Percentiles rank a stretch among this genome's conserved stretches.
These are phyloP conservation scores for Juglanconis oblonga DNA, from an alignment of 2,329 filamentous ascomycete species.

Conservation along the genomic window DNA sequence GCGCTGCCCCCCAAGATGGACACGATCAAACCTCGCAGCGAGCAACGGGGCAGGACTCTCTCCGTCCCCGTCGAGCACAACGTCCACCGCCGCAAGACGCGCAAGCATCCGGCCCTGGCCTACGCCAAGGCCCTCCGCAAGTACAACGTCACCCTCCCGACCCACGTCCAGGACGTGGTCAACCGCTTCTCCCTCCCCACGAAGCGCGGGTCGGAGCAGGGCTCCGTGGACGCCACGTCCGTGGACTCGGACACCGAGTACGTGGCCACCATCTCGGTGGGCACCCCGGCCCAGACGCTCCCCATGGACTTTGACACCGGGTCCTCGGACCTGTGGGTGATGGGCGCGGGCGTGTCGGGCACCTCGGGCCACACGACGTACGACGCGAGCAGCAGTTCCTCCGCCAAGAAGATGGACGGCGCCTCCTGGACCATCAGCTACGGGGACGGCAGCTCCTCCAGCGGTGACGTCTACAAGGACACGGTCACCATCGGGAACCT, in stretches of 20 bases:
- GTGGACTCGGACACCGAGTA: slow-evolving; percentile 12
- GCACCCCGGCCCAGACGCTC: slow-evolving; percentile 33
- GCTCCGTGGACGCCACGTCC: slow-evolving; percentile 7
- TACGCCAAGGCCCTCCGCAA: slow-evolving; percentile 20
- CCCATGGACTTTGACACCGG: slow-evolving; percentile 45
- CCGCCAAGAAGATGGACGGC: slow-evolving; percentile 22
- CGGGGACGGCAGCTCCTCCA: slow-evolving; percentile 27
- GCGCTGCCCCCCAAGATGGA: slow-evolving; percentile 19
- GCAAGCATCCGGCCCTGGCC: slow-evolving; percentile 19
- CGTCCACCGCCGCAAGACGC: slow-evolving; percentile 11
- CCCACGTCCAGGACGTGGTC: slow-evolving; percentile 16
- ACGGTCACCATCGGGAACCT: slow-evolving; percentile 27
- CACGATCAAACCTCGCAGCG: background rate
- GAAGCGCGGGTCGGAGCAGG: slow-evolving; percentile 10
- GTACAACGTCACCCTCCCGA: slow-evolving; percentile 17
- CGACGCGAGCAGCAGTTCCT: slow-evolving; percentile 23
- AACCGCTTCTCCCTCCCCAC: slow-evolving; percentile 12
- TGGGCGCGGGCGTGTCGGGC: slow-evolving; percentile 22
- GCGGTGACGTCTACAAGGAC: slow-evolving; percentile 28
- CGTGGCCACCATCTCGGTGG: slow-evolving; percentile 13
- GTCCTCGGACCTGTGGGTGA: slow-evolving; percentile 38
- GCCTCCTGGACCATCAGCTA: slow-evolving; percentile 28
- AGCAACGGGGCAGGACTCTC: slow-evolving; percentile 5
- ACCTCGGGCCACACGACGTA: slow-evolving; percentile 25
- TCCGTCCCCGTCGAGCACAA: slow-evolving; percentile 17